Evolutionary conservation across 1,284 basidiomycete genomes (phyloP), one percentile per base, ranked within the genome.

Genomic region (Leccinum pallidistipes): DNA sequence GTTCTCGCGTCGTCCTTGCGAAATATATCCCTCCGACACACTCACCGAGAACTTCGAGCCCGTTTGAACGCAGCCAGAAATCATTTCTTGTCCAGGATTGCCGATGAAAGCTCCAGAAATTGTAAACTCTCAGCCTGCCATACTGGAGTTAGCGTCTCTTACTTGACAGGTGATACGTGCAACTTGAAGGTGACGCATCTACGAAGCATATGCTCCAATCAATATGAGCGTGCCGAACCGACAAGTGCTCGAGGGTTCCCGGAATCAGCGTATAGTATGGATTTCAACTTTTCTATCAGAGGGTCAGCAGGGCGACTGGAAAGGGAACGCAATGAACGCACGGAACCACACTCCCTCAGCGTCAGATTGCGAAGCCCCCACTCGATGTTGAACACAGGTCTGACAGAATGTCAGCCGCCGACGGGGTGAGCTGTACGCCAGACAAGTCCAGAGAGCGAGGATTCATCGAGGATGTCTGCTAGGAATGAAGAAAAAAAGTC

Each of bases 21-120:
- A 5, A 27, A 27, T 27, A 27, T 27, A 27, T 27, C 27, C 27
- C 27, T 7, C 27, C 27, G 27, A 27, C 27, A 1, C 7, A 79
- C 87, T 67, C 69, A 93, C 93, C 90, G 5, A 97, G 77, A 3
- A 83, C 81, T 70, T 96, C 94, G 11, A 97, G 79, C 0, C 86
- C 86, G 32, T 83, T 83, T 0, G 90, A 86, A 24, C 87, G 83
- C 38, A 97, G 77, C 2, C 80, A 78, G 70, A 94, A 96, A 60
- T 94, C 92, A 68, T 69, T 87, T 90, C 72, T 92, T 92, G 73
- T 98, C 95, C 66, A 98, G 78, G 3, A 80, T 76, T 65, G 93
- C 98, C 64, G 94, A 93, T 1, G 94, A 95, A 27, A 99, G 76
- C 72, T 99, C 96, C 34, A 98, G 75, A 69, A 95, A 97, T 63